Percentiles rank a stretch among this genome's conserved stretches.
Conservation (phyloP, 352 stramenopile genomes). For the Paralagenidium karlingii region DNA sequence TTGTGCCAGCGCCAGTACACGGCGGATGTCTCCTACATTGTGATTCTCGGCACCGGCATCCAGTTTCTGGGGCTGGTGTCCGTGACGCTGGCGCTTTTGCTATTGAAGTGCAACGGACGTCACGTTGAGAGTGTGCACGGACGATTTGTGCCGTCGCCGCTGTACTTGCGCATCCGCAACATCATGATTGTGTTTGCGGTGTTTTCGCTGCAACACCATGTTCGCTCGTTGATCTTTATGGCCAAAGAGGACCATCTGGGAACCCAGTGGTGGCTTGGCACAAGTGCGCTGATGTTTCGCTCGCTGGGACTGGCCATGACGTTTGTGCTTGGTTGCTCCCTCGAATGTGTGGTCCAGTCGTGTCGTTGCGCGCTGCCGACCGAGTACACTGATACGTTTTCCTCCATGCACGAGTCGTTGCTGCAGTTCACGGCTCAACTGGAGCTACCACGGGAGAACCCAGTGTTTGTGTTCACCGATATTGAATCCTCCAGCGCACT, state of each 20-base stretch:
- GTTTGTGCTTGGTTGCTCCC: constrained; percentile 26
- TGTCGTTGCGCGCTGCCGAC: constrained; percentile 22
- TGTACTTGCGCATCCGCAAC: constrained; percentile 38
- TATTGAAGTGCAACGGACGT: constrained; percentile 25
- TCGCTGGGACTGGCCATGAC: constrained; percentile 22
- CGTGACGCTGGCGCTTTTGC: constrained; percentile 17
- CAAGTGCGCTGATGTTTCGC: constrained; percentile 25
- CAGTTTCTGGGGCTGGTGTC: constrained; percentile 22
- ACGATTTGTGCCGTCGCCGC: constrained; percentile 28
- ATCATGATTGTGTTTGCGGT: constrained; percentile 48
- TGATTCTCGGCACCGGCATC: constrained; percentile 31
- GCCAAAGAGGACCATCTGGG: no score
- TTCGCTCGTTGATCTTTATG: constrained; percentile 26
- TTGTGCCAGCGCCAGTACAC: constrained; percentile 22
- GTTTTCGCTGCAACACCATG: constrained; percentile 35
- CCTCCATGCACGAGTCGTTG: background rate
- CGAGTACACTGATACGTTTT: constrained; percentile 27
- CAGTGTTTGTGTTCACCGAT: constrained; percentile 67
- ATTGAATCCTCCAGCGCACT: constrained; percentile 66
- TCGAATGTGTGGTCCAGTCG: constrained; percentile 24
- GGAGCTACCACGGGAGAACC: constrained; percentile 12
- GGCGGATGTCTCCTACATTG: constrained; percentile 15
- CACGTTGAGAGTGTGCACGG: constrained; percentile 43
- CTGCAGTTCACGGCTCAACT: constrained; percentile 3
- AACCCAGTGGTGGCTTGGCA: no score